A percentile compares a stretch with the other conserved stretches of the same genome.
Evolutionary conservation across 768 basidiomycete species (phyloP).

Genomic region (Hypholoma sublateritium): DNA sequence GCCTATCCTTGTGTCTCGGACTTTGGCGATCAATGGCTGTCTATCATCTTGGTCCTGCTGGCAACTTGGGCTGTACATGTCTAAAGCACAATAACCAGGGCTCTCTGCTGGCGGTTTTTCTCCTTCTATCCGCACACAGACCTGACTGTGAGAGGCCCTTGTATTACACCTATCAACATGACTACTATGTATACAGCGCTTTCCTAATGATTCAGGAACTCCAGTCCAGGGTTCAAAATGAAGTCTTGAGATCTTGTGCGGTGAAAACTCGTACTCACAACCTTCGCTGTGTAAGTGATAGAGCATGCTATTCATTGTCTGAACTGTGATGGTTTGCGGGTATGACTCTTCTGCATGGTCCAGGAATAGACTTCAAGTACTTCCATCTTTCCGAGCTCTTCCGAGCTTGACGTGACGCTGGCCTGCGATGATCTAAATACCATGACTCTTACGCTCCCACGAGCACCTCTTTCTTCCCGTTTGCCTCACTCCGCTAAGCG

Average conservation of each 20-base stretch:
- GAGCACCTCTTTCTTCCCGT: not conserved
- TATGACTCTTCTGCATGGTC: not conserved
- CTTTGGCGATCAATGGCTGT: not conserved
- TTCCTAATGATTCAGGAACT: not conserved
- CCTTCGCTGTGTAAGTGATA: too few relatives aligned
- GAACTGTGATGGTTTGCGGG: not conserved
- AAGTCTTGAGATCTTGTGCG: too few relatives aligned
- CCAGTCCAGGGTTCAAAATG: too few relatives aligned
- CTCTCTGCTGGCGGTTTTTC: not conserved
- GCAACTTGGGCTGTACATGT: conserved; percentile 1
- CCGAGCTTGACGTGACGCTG: not conserved
- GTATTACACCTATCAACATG: not conserved
- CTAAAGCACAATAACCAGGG: not conserved
- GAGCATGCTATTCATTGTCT: too few relatives aligned
- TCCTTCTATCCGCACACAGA: too few relatives aligned
- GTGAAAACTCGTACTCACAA: too few relatives aligned
- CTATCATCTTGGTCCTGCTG: not conserved
- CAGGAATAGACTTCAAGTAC: not conserved
- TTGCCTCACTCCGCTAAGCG: not conserved
- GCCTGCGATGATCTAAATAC: not conserved
- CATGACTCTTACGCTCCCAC: not conserved
- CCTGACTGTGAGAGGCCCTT: not conserved
- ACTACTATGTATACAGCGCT: not conserved
- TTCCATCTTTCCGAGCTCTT: not conserved
- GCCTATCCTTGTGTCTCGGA: not conserved